Evolutionary conservation across 495 filamentous ascomycete species (phyloP).

Genomic region (Penicillium coffeae): DNA sequence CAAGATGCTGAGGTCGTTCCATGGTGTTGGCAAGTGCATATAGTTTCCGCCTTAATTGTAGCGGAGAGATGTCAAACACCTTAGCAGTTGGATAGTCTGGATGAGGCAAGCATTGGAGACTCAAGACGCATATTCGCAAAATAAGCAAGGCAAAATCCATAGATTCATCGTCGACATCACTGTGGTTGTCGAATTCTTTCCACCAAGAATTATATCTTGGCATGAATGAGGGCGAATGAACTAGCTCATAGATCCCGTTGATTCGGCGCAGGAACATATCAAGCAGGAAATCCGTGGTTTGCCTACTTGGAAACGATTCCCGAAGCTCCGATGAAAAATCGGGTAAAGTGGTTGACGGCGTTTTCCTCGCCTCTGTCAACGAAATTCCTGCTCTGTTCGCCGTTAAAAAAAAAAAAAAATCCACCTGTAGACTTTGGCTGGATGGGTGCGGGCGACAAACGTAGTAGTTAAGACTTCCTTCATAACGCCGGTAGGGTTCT

Average conservation of each 20-base stretch:
- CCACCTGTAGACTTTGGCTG: not conserved
- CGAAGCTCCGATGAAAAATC: not conserved
- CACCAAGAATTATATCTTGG: not conserved
- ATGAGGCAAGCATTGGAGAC: constrained; percentile 2
- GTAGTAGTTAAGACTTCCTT: not conserved
- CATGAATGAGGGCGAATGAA: not conserved
- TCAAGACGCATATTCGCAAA: constrained; percentile 2
- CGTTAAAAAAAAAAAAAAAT: too few relatives aligned
- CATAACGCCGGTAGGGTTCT: not conserved
- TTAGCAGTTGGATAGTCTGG: constrained; percentile 1
- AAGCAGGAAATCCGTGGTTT: not conserved
- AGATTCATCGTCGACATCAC: constrained; percentile 12
- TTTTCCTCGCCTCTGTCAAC: not conserved
- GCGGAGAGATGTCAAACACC: not conserved
- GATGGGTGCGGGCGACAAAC: not conserved
- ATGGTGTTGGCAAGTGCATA: constrained; percentile 1
- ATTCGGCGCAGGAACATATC: not conserved
- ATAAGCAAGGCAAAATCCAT: constrained; percentile 11
- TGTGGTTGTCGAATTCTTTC: not conserved
- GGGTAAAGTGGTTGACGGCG: not conserved
- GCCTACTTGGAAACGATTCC: not conserved
- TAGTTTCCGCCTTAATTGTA: not conserved
- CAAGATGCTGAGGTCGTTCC: not conserved
- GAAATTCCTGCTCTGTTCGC: not conserved
- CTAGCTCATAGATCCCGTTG: not conserved